Base-by-base conservation (phyloP, 208 protist species). In the Lotmaria passim region DNA sequence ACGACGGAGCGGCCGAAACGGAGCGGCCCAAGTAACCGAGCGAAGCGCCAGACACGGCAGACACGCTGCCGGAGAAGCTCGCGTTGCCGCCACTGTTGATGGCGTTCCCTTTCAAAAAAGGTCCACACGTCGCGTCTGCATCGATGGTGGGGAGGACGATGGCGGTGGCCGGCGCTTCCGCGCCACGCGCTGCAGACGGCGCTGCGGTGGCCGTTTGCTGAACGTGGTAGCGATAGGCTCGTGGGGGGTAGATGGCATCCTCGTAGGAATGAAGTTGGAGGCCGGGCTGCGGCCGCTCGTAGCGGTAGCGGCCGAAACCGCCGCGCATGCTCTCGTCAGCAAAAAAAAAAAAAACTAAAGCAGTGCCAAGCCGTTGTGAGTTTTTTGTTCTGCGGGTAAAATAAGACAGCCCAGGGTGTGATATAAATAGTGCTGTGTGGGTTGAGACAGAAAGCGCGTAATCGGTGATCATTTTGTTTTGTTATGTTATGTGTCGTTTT, bases 131-230 rank as follows among this genome's bases (percentile, higher is more conserved):
- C 3, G 79, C 50, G 57, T 90, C 81, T 0, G 87, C 81, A 57
- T 94, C 89, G 46, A 92, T 87, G 68, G 86, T 94, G 0, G 89
- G 89, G 12, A 91, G 69, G 3, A 90, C 76, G 38, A 92, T 66
- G 38, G 78, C 26, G n/a, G 48, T 55, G 23, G 47, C 17, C 17
- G 17, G 50, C 53, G 60, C 36, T 24, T 69, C 66, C 0, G 33
- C 30, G 17, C 61, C 55, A 39, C 33, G 48, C 39, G 21, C 39
- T 33, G 55, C 17, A n/a, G 21, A 3, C n/a, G 44, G 7, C 21
- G 53, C 24, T 33, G 60, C 43, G 12, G 55, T 4, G 24, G 55
- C 23, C 15, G 21, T 65, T 33, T 73, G 77, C 43, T 86, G 78
- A 12, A 81, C 55, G 61, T 92, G 82, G 55, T 90, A 92, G 55